Percentiles rank a stretch among this genome's conserved stretches.
Conservation (phyloP, 2,329 filamentous ascomycete genomes). For the Aureobasidium sp. region DNA sequence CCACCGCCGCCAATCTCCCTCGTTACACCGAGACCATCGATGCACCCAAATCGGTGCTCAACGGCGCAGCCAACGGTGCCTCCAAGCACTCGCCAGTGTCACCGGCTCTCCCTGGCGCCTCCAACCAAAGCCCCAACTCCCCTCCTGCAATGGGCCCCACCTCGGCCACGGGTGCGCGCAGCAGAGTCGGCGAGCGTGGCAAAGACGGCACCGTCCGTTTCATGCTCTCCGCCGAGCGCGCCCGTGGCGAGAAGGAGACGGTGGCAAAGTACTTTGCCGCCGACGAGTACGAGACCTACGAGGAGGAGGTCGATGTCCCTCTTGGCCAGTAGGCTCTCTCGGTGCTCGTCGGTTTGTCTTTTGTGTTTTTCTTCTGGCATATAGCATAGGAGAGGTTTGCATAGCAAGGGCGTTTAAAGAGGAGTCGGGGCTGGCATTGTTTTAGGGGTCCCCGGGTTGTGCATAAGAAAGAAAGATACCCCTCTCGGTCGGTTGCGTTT, state of each 20-base stretch:
- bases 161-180: constrained; percentile 25
- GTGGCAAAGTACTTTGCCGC: constrained; percentile 60
- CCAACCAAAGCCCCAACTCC: constrained; percentile 32
- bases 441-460: not conserved
- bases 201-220: constrained; percentile 77
- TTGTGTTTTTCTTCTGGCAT: not conserved
- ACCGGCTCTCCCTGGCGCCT: not conserved
- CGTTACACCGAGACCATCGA: constrained; percentile 52
- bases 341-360: not conserved
- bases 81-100: constrained; percentile 15
- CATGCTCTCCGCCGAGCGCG: constrained; percentile 74
- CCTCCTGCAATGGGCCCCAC: constrained; percentile 29
- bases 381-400: not conserved
- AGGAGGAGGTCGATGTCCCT: constrained; percentile 61
- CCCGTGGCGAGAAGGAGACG: constrained; percentile 60
- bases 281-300: constrained; percentile 71
- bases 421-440: not conserved
- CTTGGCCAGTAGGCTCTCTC: not conserved
- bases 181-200: constrained; percentile 37
- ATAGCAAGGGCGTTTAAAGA: not conserved
- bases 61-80: constrained; percentile 30
- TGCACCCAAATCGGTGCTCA: constrained; percentile 30
- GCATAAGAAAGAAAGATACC: not conserved
- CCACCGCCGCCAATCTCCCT: constrained; percentile 54
- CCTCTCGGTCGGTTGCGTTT: not conserved